Base-by-base conservation (phyloP, 2,329 filamentous ascomycete genomes). In the Diplodia mutila region DNA sequence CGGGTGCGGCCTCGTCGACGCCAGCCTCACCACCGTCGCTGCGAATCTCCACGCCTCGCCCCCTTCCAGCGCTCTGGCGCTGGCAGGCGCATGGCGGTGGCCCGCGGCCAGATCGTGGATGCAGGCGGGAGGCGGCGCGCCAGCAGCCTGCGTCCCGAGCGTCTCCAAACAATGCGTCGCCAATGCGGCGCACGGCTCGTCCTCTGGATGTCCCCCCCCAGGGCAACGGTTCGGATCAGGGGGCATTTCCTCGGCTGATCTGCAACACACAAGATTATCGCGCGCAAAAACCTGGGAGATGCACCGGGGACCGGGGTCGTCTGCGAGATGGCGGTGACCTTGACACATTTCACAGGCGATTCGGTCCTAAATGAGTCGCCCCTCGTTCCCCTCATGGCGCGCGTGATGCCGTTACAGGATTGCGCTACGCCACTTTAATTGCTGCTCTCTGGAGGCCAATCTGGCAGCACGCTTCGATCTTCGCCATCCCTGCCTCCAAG, bases 221-320 rank as follows among this genome's bases (percentile, higher is more conserved):
- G 54, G 34, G 48, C 48, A 63, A 63, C 57, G 55, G 66, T 61
- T 63, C 66, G 55, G 66, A 59, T 59, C 59, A 59, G 59, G 66
- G 66, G 66, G 54, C 65, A 57, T 34, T 67, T 67, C 37, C 54
- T 67, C 66, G 66, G 66, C 55, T 67, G 66, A 67, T 67, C 66
- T 67, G 66, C 66, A 59, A n/a, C 48, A 55, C 48, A 67, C 66
- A 48, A 61, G 66, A 67, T 67, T 61, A 54, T 63, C 55, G 66
- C 55, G 54, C 57, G 54, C 66, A 63, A 53, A 46, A 63, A 67
- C 66, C 57, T 67, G 66, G 66, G 66, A 67, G 66, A 61, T 63
- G 61, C 66, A 48, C 57, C 66, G 39, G 57, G 66, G 57, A 63
- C 66, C 57, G 59, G 66, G 66, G 54, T 49, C 55, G 14, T 59